phyloP scores from a whole-genome alignment of 2,329 filamentous ascomycete genomes.

The Sarocladiaceae sp. region DNA sequence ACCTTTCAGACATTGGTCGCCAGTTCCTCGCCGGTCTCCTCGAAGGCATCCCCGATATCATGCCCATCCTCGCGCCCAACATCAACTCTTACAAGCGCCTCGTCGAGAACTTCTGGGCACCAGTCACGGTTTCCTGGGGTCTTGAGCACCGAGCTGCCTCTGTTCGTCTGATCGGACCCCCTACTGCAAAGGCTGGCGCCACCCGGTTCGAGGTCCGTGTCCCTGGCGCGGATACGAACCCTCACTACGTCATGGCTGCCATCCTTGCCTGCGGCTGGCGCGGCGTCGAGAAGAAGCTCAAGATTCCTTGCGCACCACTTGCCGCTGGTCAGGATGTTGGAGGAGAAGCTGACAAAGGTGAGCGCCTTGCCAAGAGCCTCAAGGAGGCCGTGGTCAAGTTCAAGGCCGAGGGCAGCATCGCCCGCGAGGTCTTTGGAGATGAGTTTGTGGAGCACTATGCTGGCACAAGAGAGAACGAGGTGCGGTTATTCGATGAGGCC shows the following conservation, averaged over 20 bases:
- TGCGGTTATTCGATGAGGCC: slow-evolving; percentile 86
- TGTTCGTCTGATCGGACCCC: slow-evolving; percentile 82
- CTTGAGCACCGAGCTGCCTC: slow-evolving; percentile 91
- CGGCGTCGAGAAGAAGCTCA: slow-evolving; percentile 86
- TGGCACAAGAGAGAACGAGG: slow-evolving; percentile 87
- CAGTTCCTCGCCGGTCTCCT: slow-evolving; percentile 91
- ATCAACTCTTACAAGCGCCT: slow-evolving; percentile 97
- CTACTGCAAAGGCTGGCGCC: slow-evolving; percentile 74
- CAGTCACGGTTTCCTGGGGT: slow-evolving; percentile 95
- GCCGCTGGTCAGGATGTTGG: slow-evolving; percentile 81
- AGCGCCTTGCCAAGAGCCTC: slow-evolving; percentile 74
- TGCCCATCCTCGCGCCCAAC: slow-evolving; percentile 90
- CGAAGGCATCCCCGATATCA: slow-evolving; percentile 84
- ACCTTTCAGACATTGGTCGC: slow-evolving; percentile 80
- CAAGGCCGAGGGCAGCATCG: slow-evolving; percentile 70
- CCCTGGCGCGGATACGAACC: slow-evolving; percentile 88
- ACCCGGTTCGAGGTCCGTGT: slow-evolving; percentile 92
- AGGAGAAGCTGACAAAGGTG: slow-evolving; percentile 52
- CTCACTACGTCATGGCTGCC: slow-evolving; percentile 78
- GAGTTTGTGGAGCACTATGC: slow-evolving; percentile 94
- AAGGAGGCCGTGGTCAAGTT: slow-evolving; percentile 80
- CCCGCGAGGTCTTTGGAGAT: slow-evolving; percentile 89
- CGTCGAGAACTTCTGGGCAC: slow-evolving; percentile 98
- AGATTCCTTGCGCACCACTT: slow-evolving; percentile 74
- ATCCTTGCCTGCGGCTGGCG: slow-evolving; percentile 85